These are phyloP conservation scores for Podochytrium sp. DNA, from an alignment of 192 early-diverging fungal genomes.

Conservation along the genomic window DNA sequence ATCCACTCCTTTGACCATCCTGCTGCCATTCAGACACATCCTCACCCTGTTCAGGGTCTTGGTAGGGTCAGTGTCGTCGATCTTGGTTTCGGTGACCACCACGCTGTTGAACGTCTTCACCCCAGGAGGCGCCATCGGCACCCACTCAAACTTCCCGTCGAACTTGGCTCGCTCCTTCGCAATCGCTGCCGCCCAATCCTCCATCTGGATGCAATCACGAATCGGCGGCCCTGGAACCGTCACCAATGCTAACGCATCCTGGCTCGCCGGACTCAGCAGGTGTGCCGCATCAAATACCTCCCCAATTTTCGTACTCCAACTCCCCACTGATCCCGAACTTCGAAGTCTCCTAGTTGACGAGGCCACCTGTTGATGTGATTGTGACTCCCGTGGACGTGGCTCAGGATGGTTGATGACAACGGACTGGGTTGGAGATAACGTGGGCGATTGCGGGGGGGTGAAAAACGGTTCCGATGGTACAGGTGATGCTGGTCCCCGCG, in stretches of 20 bases:
- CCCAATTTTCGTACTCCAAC: background rate
- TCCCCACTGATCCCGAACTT: background rate
- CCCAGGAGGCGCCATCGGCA: background rate
- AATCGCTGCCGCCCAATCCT: background rate
- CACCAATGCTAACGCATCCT: background rate
- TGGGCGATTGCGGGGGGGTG: too few species aligned
- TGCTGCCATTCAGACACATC: background rate
- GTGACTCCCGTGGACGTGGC: too few species aligned
- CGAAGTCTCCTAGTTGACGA: background rate
- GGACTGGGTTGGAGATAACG: too few species aligned
- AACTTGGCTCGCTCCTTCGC: slow-evolving; percentile 2
- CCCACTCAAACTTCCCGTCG: background rate
- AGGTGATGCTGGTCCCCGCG: too few species aligned
- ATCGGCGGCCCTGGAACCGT: background rate
- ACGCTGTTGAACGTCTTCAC: background rate
- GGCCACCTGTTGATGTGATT: background rate
- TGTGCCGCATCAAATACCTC: background rate
- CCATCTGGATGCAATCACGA: background rate
- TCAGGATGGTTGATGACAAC: too few species aligned
- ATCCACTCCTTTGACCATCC: background rate
- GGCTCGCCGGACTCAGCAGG: background rate
- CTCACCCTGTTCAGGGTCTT: background rate
- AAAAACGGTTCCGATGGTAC: too few species aligned
- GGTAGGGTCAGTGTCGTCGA: background rate
- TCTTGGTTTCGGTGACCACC: background rate